A percentile compares a stretch with the other conserved stretches of the same genome.
Conservation (phyloP, 2,329 filamentous ascomycete genomes). For the Monosporascus sp. region DNA sequence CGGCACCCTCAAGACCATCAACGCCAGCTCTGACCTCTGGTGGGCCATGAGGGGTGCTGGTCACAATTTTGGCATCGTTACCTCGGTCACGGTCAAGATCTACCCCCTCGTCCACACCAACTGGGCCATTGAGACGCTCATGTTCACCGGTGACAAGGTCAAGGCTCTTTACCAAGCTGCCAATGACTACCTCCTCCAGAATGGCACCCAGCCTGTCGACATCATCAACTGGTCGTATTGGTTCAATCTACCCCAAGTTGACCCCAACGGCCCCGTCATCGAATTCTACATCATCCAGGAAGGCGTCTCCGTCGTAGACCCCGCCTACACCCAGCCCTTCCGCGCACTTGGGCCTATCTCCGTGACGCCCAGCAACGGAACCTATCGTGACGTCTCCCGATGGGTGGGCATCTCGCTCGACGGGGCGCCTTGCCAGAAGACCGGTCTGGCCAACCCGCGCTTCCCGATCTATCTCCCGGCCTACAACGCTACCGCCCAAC, state of each 20-base stretch:
- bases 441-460: conserved; percentile 32
- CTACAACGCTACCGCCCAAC: conserved; percentile 30
- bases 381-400: conserved; percentile 38
- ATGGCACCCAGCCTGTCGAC: conserved; percentile 35
- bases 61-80: conserved; percentile 55
- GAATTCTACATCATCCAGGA: conserved; percentile 38
- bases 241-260: conserved; percentile 30
- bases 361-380: conserved; percentile 30
- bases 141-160: conserved; percentile 33
- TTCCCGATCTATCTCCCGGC: conserved; percentile 39
- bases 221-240: conserved; percentile 48
- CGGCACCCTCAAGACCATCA: conserved; percentile 29
- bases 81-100: conserved; percentile 39
- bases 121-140: conserved; percentile 29
- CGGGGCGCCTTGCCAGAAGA: conserved; percentile 36
- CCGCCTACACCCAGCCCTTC: conserved; percentile 37
- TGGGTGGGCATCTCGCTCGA: conserved; percentile 36
- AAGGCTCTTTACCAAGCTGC: conserved; percentile 6
- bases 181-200: conserved; percentile 35
- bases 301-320: conserved; percentile 35
- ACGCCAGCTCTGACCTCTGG: conserved; percentile 35
- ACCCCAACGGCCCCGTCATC: conserved; percentile 31
- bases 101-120: conserved; percentile 35
- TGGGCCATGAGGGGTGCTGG: conserved; percentile 54
- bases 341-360: conserved; percentile 30